Conservation (phyloP, 768 basidiomycete species). For the Zangia roseola region DNA sequence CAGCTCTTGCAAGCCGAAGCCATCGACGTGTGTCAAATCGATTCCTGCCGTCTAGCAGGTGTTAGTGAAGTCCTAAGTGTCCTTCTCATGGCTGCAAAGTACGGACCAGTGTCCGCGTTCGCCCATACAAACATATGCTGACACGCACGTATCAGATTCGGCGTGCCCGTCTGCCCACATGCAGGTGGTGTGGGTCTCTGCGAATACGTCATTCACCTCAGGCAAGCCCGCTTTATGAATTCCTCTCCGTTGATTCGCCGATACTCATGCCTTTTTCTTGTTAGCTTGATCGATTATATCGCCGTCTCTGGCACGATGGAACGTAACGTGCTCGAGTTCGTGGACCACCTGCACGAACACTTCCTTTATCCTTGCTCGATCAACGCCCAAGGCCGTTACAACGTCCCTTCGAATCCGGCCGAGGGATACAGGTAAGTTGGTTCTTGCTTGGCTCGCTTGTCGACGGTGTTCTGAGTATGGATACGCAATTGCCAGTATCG, state of each 20-base stretch:
- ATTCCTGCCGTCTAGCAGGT: constrained; percentile 90
- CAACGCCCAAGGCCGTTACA: constrained; percentile 82
- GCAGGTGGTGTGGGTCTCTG: constrained; percentile 95
- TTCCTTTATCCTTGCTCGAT: constrained; percentile 88
- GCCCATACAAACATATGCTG: neutral
- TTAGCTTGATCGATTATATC: constrained; percentile 90
- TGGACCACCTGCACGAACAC: constrained; percentile 92
- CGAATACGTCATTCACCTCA: constrained; percentile 88
- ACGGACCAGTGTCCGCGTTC: constrained; percentile 26
- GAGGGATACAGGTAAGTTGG: constrained; percentile 61
- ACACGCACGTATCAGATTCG: constrained; percentile 53
- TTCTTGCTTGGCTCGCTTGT: neutral
- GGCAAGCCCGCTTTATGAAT: constrained; percentile 37
- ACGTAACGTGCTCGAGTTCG: constrained; percentile 89
- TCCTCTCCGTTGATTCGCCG: neutral
- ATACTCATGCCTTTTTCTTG: neutral
- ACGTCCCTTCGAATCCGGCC: constrained; percentile 69
- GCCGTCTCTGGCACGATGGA: constrained; percentile 90
- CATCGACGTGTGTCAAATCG: constrained; percentile 94
- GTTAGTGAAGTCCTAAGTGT: constrained; percentile 95
- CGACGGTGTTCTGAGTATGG: neutral
- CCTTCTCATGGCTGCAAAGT: constrained; percentile 92
- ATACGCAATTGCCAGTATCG: constrained; percentile 55
- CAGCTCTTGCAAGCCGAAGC: constrained; percentile 90
- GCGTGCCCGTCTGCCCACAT: constrained; percentile 91